phyloP scores from a whole-genome alignment of 2,329 filamentous ascomycete genomes.

The Esteya vermicola region DNA sequence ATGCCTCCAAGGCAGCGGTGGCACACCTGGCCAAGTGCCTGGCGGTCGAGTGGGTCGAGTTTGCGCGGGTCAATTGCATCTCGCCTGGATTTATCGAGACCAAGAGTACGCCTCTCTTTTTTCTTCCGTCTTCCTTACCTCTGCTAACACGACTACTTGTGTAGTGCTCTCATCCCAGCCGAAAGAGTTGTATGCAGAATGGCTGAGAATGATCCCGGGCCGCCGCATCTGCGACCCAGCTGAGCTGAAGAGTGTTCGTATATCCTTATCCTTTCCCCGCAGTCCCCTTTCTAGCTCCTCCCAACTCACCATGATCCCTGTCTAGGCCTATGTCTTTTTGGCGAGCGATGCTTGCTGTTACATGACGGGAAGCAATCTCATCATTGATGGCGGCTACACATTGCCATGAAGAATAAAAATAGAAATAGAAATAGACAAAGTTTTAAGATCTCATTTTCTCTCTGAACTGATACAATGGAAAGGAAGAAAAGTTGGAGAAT shows the following conservation, averaged over 20 bases:
- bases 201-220: too few relatives aligned
- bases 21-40: slow-evolving; percentile 50
- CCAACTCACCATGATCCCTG: too few relatives aligned
- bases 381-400: not conserved
- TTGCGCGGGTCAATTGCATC: slow-evolving; percentile 33
- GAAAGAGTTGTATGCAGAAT: too few relatives aligned
- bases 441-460: too few relatives aligned
- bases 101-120: slow-evolving; percentile 28
- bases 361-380: not conserved
- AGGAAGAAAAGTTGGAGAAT: too few relatives aligned
- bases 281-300: too few relatives aligned
- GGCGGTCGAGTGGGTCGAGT: slow-evolving; percentile 64
- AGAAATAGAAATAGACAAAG: too few relatives aligned
- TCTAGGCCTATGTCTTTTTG: not conserved
- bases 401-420: not conserved
- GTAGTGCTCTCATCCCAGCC: too few relatives aligned
- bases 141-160: not conserved
- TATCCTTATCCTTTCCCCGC: too few relatives aligned
- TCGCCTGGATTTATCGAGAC: slow-evolving; percentile 34
- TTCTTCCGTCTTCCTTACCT: not conserved
- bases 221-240: too few relatives aligned
- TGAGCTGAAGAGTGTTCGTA: too few relatives aligned
- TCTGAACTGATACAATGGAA: too few relatives aligned
- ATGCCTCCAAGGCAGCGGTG: slow-evolving; percentile 53
- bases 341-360: not conserved